Evolutionary conservation across 371 early-diverging fungal genomes (phyloP).

Genomic region (Syncephalastrum contaminatum): DNA sequence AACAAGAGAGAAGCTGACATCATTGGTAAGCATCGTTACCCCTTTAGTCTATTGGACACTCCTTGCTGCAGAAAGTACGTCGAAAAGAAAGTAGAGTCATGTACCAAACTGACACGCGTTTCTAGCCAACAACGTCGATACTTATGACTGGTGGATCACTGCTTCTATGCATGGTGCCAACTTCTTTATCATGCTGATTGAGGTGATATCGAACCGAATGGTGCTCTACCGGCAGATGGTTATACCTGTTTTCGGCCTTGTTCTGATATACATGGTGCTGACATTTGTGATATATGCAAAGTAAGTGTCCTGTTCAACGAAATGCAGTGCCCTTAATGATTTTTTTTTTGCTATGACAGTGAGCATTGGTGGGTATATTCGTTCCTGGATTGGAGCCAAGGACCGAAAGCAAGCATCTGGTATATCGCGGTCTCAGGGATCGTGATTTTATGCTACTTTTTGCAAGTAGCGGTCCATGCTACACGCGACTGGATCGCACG

Average conservation of each 20-base stretch:
- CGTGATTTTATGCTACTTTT: constrained; percentile 40
- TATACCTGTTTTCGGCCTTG: constrained; percentile 30
- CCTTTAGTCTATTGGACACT: constrained; percentile 61
- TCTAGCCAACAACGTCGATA: not conserved
- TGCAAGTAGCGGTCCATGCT: constrained; percentile 38
- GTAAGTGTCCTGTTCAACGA: constrained; percentile 17
- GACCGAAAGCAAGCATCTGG: constrained; percentile 41
- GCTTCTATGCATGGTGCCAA: constrained; percentile 52
- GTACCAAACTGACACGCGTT: not conserved
- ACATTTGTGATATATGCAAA: constrained; percentile 46
- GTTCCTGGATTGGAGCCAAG: constrained; percentile 55
- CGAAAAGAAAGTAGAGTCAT: no score
- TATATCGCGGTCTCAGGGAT: constrained; percentile 41
- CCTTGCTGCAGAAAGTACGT: not conserved
- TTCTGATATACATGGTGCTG: constrained; percentile 48
- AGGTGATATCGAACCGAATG: constrained; percentile 50
- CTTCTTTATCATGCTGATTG: constrained; percentile 49
- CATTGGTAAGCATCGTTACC: constrained; percentile 42
- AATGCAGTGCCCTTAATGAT: not conserved
- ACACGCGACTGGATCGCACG: constrained; percentile 32
- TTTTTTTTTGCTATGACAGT: constrained; percentile 10
- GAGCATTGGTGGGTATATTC: constrained; percentile 50
- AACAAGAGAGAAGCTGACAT: not conserved
- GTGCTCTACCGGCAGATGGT: constrained; percentile 36
- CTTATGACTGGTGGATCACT: constrained; percentile 38